Percentiles rank a stretch among this genome's conserved stretches.
phyloP scores from a whole-genome alignment of 2,329 filamentous ascomycete genomes.

The Ceratocystis ficicola region DNA sequence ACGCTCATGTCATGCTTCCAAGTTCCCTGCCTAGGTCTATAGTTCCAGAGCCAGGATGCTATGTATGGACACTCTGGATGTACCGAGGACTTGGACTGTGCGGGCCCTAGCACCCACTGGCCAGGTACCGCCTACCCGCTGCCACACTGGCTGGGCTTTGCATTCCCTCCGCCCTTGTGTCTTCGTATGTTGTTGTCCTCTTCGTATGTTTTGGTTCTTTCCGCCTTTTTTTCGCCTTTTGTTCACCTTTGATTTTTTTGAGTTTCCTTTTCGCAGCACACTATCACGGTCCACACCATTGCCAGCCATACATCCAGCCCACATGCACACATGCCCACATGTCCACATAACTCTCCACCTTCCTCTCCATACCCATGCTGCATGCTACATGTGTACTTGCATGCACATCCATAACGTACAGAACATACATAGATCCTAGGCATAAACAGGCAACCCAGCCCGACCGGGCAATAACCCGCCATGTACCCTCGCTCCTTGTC shows the following conservation, averaged over 20 bases:
- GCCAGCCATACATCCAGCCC: too few species aligned
- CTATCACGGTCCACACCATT: too few species aligned
- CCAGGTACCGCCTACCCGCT: conserved; percentile 1
- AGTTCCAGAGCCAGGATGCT: background rate
- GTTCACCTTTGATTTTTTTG: too few species aligned
- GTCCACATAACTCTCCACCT: too few species aligned
- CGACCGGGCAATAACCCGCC: background rate
- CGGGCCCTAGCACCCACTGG: background rate
- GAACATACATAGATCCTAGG: background rate
- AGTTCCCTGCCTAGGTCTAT: background rate
- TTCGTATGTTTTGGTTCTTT: too few species aligned
- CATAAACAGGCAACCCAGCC: background rate
- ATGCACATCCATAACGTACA: background rate
- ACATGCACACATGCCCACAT: too few species aligned
- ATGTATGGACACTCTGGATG: conserved; percentile 7
- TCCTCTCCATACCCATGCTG: too few species aligned
- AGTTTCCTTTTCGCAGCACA: too few species aligned
- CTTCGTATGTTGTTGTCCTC: too few species aligned
- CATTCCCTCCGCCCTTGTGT: background rate
- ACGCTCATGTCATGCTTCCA: background rate
- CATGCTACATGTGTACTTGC: background rate
- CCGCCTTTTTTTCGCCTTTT: too few species aligned
- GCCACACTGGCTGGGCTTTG: background rate
- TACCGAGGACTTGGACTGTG: conserved; percentile 14
- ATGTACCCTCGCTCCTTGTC: background rate